These are phyloP conservation scores for Leersia perrieri DNA, from an alignment of 176 grass and related monocot genomes.

Conservation along the genomic window DNA sequence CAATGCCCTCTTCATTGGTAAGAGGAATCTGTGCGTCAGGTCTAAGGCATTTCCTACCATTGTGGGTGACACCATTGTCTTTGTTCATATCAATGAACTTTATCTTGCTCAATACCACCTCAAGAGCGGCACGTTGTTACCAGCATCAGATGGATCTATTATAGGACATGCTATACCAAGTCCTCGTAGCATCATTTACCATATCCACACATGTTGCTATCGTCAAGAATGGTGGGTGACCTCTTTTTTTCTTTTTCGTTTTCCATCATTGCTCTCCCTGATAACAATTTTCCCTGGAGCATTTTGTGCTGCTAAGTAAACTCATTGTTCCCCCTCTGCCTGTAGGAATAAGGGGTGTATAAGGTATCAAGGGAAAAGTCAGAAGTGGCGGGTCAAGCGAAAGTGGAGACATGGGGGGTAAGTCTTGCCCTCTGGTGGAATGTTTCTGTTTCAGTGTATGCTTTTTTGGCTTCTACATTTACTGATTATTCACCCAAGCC, in stretches of 20 bases:
- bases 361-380: background rate
- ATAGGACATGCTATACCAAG: background rate
- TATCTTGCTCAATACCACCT: slow-evolving; percentile 19
- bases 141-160: background rate
- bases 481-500: too few relatives aligned
- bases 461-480: too few relatives aligned
- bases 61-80: slow-evolving; percentile 11
- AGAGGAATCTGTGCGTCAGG: background rate
- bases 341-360: slow-evolving; percentile 31
- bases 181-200: slow-evolving; percentile 7
- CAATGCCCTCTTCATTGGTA: background rate
- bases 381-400: background rate
- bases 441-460: too few relatives aligned
- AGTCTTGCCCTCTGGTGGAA: background rate
- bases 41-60: background rate
- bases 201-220: slow-evolving; percentile 31
- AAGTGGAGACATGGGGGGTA: slow-evolving; percentile 25
- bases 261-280: background rate
- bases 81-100: background rate
- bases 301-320: too few relatives aligned
- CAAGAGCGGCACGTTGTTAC: background rate
- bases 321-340: background rate
- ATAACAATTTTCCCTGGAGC: too few relatives aligned
- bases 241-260: background rate
- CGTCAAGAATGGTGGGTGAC: background rate